Base-by-base conservation (phyloP, 2,329 filamentous ascomycete species). In the Plectosphaerella plurivora region DNA sequence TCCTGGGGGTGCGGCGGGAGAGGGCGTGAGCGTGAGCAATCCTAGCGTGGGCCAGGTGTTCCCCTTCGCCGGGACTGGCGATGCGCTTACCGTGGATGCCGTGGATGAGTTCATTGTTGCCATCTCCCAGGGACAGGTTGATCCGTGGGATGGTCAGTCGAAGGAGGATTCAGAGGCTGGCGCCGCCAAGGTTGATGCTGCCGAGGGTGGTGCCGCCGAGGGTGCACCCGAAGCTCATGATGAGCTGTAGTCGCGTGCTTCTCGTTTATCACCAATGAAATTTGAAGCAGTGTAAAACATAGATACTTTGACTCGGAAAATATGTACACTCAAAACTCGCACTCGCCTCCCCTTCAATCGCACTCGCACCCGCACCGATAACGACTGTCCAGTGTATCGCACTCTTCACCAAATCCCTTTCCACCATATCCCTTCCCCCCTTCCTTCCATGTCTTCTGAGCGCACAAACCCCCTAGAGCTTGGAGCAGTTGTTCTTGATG, bases 81-180 rank as follows among this genome's bases (percentile, higher is more conserved):
- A 12, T 22, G 22, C 5, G n/a, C n/a, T 18, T 6, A 18, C n/a
- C 5, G 22, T 44, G 6, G 20, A 20, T 14, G 60, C 55, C 1
- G 64, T 79, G 7, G 73, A 74, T 37, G 57, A 53, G 2, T 79
- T 78, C 53, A 66, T 79, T 41, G 59, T 68, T 54, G 70, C 72
- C 51, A 75, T 79, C 47, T 72, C 72, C 2, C 63, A 70, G 45
- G 74, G 73, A 3, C 70, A 65, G 51, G 66, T 73, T 4, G 58
- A 66, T 55, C 65, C 73, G 1, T 75, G 73, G 71, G 63, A 67
- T 49, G 64, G 64, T 5, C n/a, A 18, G 16, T 18, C 11, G 16
- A 16, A n/a, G 4, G 37, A 39, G 14, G 14, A n/a, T 7, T 7
- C 14, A 39, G 37, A n/a, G 16, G 16, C 10, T n/a, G 16, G 15